Evolutionary conservation across 805 yeast species (phyloP).

Genomic region (Saccharomycopsis synnaedendra): DNA sequence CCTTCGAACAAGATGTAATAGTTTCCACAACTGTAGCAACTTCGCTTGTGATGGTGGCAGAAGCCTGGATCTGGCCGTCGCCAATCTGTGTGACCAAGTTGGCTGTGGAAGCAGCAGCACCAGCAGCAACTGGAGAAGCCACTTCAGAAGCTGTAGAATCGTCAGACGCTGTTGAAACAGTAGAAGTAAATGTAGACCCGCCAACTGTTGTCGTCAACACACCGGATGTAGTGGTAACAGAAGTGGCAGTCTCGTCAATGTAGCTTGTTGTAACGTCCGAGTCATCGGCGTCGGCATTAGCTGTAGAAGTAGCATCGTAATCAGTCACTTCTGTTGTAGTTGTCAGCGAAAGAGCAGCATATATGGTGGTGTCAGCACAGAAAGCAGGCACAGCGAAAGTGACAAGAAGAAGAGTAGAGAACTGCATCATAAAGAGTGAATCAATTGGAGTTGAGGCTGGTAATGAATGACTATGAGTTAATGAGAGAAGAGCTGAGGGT

Average conservation of each 20-base stretch:
- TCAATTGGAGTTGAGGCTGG: not conserved
- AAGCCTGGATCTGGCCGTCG: conserved; percentile 15
- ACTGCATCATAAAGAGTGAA: conserved; percentile 18
- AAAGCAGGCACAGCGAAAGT: conserved; percentile 21
- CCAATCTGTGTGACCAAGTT: conserved; percentile 12
- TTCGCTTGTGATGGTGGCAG: conserved; percentile 11
- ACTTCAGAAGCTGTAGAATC: conserved; percentile 1
- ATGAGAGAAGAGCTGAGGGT: too few relatives aligned
- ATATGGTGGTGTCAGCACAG: conserved; percentile 18
- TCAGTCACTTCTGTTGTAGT: conserved; percentile 21
- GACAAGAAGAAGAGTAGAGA: conserved; percentile 22
- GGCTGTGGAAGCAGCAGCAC: conserved; percentile 11
- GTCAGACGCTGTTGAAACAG: conserved; percentile 14
- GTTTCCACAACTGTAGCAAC: conserved; percentile 18
- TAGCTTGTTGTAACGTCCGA: conserved; percentile 20
- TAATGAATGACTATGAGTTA: not conserved
- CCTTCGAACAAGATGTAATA: conserved; percentile 6
- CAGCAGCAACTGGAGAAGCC: conserved; percentile 15
- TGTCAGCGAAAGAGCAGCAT: conserved; percentile 19
- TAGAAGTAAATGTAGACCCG: conserved; percentile 7
- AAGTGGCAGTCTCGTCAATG: conserved; percentile 23
- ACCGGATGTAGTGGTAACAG: conserved; percentile 17
- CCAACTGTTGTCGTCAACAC: conserved; percentile 10
- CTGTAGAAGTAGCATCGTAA: conserved; percentile 17
- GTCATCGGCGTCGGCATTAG: conserved; percentile 2